Conservation (phyloP, 2,329 filamentous ascomycete species). For the Phialophora tarda region DNA sequence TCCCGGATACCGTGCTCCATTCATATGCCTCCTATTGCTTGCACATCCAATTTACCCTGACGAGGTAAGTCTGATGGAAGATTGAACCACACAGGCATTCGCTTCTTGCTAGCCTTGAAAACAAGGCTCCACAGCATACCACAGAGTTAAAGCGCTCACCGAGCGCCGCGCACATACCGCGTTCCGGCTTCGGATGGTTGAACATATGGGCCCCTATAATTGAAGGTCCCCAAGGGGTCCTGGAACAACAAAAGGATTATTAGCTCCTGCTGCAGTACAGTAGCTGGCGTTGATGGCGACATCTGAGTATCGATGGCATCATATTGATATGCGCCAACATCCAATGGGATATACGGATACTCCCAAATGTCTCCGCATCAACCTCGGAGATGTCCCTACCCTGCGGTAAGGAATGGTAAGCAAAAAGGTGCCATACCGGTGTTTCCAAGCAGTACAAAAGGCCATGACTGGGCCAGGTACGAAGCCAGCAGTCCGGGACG, state of each 20-base stretch:
- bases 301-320: slow-evolving; percentile 16
- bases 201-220: not conserved
- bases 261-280: not conserved
- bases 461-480: not conserved
- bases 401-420: not conserved
- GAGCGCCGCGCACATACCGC: not conserved
- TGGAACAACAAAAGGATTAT: not conserved
- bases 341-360: slow-evolving; percentile 16
- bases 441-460: slow-evolving; percentile 11
- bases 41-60: not conserved
- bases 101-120: not conserved
- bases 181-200: not conserved
- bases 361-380: slow-evolving; percentile 14
- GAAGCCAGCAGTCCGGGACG: not conserved
- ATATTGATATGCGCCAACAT: slow-evolving; percentile 13
- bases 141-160: not conserved
- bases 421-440: slow-evolving; percentile 1
- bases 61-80: not conserved
- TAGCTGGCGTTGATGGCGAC: slow-evolving; percentile 11
- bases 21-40: not conserved
- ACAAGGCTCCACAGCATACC: not conserved
- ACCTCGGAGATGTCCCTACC: slow-evolving; percentile 17
- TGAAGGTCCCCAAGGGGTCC: not conserved
- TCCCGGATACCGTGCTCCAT: not conserved
- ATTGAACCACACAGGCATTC: not conserved